Percentiles rank a stretch among this genome's conserved stretches.
Evolutionary conservation across 768 basidiomycete genomes (phyloP).

Genomic region (Leccinum barrowsii): DNA sequence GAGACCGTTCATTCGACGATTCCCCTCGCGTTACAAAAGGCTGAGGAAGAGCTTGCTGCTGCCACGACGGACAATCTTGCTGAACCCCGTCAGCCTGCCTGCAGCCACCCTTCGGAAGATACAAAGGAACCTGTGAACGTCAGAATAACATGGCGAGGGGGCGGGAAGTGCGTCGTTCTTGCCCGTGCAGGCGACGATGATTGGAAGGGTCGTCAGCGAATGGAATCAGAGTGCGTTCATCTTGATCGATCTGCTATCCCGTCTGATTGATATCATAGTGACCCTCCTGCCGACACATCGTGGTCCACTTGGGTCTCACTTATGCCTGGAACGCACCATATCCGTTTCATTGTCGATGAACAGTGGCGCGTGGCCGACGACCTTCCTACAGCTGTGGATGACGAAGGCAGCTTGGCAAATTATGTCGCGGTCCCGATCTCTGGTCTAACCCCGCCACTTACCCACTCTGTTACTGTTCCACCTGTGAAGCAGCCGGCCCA

Average conservation of each 20-base stretch:
- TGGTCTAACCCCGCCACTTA: conserved; percentile 30
- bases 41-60: conserved; percentile 27
- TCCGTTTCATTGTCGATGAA: conserved; percentile 94
- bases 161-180: conserved; percentile 60
- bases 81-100: conserved; percentile 20
- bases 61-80: conserved; percentile 6
- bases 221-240: conserved; percentile 59
- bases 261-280: conserved; percentile 23
- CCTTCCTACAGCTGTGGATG: conserved; percentile 86
- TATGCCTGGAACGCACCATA: conserved; percentile 86
- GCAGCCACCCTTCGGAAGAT: conserved; percentile 25
- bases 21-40: conserved; percentile 48
- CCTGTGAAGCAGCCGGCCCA: conserved; percentile 25
- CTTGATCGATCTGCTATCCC: conserved; percentile 3
- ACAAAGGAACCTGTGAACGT: conserved; percentile 35
- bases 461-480: conserved; percentile 34
- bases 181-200: conserved; percentile 72
- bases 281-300: conserved; percentile 32
- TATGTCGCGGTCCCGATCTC: conserved; percentile 62
- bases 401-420: conserved; percentile 92
- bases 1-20: conserved; percentile 65
- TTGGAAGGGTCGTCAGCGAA: conserved; percentile 66
- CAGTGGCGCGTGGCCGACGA: conserved; percentile 77
- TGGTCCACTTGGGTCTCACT: conserved; percentile 48
- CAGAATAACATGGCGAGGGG: conserved; percentile 64